These are phyloP conservation scores for Candida broadrunensis DNA, from an alignment of 805 yeast genomes.

Conservation along the genomic window DNA sequence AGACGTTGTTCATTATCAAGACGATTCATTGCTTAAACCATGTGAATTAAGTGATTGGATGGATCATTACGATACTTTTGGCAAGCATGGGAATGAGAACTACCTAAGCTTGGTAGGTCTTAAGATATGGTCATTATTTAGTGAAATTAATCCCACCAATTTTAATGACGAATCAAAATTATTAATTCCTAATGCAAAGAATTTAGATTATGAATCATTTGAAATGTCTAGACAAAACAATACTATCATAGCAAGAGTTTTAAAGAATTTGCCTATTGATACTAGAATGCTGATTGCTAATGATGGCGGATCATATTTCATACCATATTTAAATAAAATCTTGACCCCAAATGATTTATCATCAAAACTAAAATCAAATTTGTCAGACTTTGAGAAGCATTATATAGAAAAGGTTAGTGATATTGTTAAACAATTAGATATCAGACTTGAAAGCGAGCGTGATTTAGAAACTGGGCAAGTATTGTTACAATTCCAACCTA, in stretches of 20 bases:
- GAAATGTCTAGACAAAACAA: slow-evolving; percentile 34
- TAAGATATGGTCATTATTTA: slow-evolving; percentile 62
- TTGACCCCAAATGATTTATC: slow-evolving; percentile 24
- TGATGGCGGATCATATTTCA: slow-evolving; percentile 22
- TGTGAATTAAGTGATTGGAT: slow-evolving; percentile 71
- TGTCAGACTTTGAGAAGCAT: slow-evolving; percentile 25
- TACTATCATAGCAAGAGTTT: slow-evolving; percentile 28
- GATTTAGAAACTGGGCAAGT: slow-evolving; percentile 30
- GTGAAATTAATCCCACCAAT: slow-evolving; percentile 47
- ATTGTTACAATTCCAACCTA: slow-evolving; percentile 28
- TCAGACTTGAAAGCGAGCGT: slow-evolving; percentile 35
- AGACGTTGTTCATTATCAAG: slow-evolving; percentile 56
- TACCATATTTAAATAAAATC: slow-evolving; percentile 32
- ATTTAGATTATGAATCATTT: slow-evolving; percentile 34
- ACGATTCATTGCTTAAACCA: slow-evolving; percentile 60
- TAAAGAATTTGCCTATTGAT: slow-evolving; percentile 24
- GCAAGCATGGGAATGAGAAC: slow-evolving; percentile 36
- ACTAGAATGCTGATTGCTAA: slow-evolving; percentile 20
- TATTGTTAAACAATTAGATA: slow-evolving; percentile 35
- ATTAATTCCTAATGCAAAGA: slow-evolving; percentile 29
- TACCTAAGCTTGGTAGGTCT: slow-evolving; percentile 58
- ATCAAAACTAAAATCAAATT: slow-evolving; percentile 18
- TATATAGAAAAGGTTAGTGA: slow-evolving; percentile 35
- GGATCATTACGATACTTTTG: slow-evolving; percentile 62
- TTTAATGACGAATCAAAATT: slow-evolving; percentile 9